These are phyloP conservation scores for Coix lacrymajobi DNA, from an alignment of 176 grass and related monocot species.

Conservation along the genomic window DNA sequence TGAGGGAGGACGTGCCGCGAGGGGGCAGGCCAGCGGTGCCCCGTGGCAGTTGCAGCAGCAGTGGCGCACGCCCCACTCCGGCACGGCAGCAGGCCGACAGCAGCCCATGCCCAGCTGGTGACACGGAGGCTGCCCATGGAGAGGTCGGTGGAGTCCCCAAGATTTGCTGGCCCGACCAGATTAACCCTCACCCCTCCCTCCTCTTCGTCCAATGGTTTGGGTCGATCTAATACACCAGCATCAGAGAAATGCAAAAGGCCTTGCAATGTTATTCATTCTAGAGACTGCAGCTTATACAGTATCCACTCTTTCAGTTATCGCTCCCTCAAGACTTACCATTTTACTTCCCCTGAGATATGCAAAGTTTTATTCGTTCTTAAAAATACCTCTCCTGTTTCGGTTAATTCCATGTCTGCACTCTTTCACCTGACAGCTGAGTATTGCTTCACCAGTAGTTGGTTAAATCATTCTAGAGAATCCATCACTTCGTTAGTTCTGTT, in stretches of 20 bases:
- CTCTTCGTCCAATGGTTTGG: too few species aligned
- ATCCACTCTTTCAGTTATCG: not conserved
- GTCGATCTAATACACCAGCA: constrained; percentile 4
- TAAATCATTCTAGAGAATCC: not conserved
- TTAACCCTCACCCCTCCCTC: not conserved
- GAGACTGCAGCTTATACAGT: not conserved
- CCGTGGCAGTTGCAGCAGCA: not conserved
- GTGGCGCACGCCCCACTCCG: not conserved
- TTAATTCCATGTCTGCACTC: not conserved
- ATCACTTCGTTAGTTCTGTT: not conserved
- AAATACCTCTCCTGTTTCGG: not conserved
- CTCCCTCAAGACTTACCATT: not conserved
- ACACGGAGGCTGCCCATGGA: constrained; percentile 39
- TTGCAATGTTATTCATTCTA: not conserved
- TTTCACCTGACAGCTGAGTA: not conserved
- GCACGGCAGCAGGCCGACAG: not conserved
- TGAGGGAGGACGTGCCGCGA: not conserved
- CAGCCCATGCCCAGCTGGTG: not conserved
- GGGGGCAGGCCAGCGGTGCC: not conserved
- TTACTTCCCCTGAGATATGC: not conserved
- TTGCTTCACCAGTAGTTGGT: not conserved
- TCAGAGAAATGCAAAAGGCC: not conserved
- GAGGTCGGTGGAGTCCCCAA: not conserved
- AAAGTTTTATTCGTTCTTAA: not conserved
- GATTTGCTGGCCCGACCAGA: not conserved